A percentile compares a stretch with the other conserved stretches of the same genome.
These are phyloP conservation scores for Talaromyces sp. DNA, from an alignment of 2,329 filamentous ascomycete species.

Conservation along the genomic window DNA sequence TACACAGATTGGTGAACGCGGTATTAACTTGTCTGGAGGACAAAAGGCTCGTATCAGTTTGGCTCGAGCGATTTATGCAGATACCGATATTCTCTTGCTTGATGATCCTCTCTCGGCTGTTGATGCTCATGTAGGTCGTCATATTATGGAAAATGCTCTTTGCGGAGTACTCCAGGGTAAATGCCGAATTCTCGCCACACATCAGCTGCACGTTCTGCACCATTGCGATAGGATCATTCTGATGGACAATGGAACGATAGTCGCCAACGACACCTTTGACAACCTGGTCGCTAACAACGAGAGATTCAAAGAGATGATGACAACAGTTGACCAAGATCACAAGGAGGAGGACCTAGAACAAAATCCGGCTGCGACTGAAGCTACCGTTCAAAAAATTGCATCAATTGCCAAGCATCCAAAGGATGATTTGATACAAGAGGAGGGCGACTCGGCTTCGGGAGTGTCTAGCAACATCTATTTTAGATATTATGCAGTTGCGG, in stretches of 20 bases:
- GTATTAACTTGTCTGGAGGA: conserved; percentile 47
- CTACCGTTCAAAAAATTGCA: conserved; percentile 36
- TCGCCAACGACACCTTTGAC: conserved; percentile 80
- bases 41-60: conserved; percentile 60
- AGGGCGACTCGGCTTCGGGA: conserved; percentile 55
- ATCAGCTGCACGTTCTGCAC: conserved; percentile 83
- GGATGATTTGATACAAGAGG: conserved; percentile 33
- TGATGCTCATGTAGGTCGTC: conserved; percentile 53
- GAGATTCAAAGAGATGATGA: conserved; percentile 75
- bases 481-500: conserved; percentile 68
- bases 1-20: conserved; percentile 46
- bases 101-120: conserved; percentile 55
- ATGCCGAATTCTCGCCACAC: conserved; percentile 79
- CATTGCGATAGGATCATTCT: conserved; percentile 84
- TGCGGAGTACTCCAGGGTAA: conserved; percentile 79
- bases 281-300: conserved; percentile 72
- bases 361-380: conserved; percentile 34
- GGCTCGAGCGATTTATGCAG: conserved; percentile 64
- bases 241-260: conserved; percentile 78
- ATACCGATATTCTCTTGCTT: conserved; percentile 58
- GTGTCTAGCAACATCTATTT: conserved; percentile 73
- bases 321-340: conserved; percentile 51
- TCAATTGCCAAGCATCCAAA: conserved; percentile 47
- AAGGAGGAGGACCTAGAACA: conserved; percentile 50
- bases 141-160: conserved; percentile 84